Base-by-base conservation (phyloP, 306 rosid genomes). In the Prunus davidiana region DNA sequence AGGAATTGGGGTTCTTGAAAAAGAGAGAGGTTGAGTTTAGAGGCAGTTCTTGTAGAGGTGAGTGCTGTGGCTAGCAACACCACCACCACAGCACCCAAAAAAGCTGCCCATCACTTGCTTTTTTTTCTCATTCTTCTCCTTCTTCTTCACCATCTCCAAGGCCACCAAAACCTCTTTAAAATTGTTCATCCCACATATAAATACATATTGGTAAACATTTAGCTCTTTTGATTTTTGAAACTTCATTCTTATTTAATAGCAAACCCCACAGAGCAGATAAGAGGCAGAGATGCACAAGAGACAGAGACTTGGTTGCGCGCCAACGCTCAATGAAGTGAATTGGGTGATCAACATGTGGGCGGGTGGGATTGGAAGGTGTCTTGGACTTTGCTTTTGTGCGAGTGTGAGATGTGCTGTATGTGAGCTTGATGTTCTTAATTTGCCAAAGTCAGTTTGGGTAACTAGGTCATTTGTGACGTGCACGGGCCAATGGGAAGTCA, bases 1-100 rank as follows among this genome's bases (percentile, higher is more conserved):
- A 73, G 20, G 83, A 56, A 5, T 74, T 79, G 57, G 74, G 69
- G 28, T 79, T 34, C 20, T 57, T 79, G 27, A 73, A 19, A 41
- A 73, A 13, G 69, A 66, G 45, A 24, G 41, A 64, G 20, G 46
- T 67, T 67, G 64, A 72, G 9, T 19, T 25, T 25, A 9, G 49
- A 49, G 30, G 63, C 19, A 28, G 71, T 27, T 30, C 38, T 75
- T 38, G 69, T 25, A 4, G 80, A 34, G 70, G 69, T 28, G 60
- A 78, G 19, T 18, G 28, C 52, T 22, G 38, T 41, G 19, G 83
- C 78, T 45, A 79, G 2, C 8, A 80, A 19, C n/a, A 74, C 78
- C 60, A 57, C 67, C n/a, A 47, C n/a, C 60, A 74, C n/a, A 19
- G 64, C 75, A 46, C 41, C 69, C 38, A 67, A 14, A 8, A 43